A percentile compares a stretch with the other conserved stretches of the same genome.
Evolutionary conservation across 495 filamentous ascomycete species (phyloP).

Genomic region (Echria macrotheca): DNA sequence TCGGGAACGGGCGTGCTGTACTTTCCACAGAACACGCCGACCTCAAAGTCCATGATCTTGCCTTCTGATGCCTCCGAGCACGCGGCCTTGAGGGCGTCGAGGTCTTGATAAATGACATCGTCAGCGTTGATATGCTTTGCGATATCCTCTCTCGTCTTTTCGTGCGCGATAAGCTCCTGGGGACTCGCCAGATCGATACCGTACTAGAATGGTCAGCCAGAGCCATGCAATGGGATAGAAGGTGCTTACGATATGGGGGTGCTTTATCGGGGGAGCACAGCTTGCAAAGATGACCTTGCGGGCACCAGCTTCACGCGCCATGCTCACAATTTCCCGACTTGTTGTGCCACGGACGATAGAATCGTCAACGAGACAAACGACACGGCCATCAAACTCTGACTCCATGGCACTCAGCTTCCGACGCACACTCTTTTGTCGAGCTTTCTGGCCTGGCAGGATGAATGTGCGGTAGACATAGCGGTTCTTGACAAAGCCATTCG

Average conservation of each 20-base stretch:
- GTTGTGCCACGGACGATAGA: constrained; percentile 93
- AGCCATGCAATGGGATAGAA: no score
- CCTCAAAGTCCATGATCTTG: constrained; percentile 64
- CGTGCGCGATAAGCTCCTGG: constrained; percentile 77
- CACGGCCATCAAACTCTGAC: constrained; percentile 77
- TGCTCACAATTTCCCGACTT: constrained; percentile 81
- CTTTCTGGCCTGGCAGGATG: constrained; percentile 87
- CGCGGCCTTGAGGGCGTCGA: constrained; percentile 76
- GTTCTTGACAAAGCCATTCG: constrained; percentile 77
- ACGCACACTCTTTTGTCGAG: constrained; percentile 72
- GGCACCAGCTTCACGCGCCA: constrained; percentile 89
- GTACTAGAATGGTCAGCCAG: no score
- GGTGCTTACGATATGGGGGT: constrained; percentile 43
- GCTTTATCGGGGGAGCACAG: constrained; percentile 79
- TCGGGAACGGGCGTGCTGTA: constrained; percentile 79
- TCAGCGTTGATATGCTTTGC: constrained; percentile 86
- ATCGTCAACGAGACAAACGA: constrained; percentile 86
- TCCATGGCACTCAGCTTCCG: constrained; percentile 80
- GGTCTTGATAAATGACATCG: constrained; percentile 80
- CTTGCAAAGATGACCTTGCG: constrained; percentile 86
- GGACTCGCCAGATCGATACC: constrained; percentile 88
- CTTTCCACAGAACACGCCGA: constrained; percentile 92
- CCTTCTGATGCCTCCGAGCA: constrained; percentile 65
- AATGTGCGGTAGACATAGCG: constrained; percentile 95
- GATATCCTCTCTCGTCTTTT: constrained; percentile 61